Evolutionary conservation across 352 stramenopile species (phyloP), one percentile per base, ranked within the genome.

Genomic region (Pythium phragmiticola): DNA sequence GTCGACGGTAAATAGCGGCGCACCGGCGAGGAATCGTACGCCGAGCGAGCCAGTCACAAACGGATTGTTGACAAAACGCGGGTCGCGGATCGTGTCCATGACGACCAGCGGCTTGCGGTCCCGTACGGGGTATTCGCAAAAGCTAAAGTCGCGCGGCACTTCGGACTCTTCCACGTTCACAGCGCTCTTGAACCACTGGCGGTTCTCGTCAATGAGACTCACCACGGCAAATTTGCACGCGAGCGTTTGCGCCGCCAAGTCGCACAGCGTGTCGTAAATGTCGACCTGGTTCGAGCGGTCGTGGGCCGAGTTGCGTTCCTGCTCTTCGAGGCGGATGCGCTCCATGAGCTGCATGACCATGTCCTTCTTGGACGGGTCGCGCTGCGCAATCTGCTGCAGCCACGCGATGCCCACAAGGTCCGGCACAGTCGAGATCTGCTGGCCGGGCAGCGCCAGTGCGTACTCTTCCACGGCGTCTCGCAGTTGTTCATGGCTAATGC

Each of bases 111-210:
- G 82, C 61, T 73, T 69, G 57, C 87, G 77, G 30, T 90, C 80
- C 17, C 80, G 78, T 45, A 94, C 85, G 0, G 85, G 81, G 59
- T 91, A 90, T 55, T 91, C 82, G 57, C 85, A 94, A 62, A 94
- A 94, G 57, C 79, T 91, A 47, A 94, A 92, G 61, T 91, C 82
- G n/a, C 85, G 82, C 26, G 82, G 82, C 66, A 94, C 82, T 36
- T 94, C 81, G 0, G 79, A 80, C 65, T 94, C 82, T 37, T 80
- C 66, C 23, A 94, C 81, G 55, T 90, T 88, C 30, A 92, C 77
- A 21, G 87, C 76, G 57, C 84, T 96, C 74, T 97, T 95, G 73
- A 98, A 98, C 92, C 94, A 98, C 75, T 98, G 92, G 19, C 94
- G 84, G 54, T 97, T 94, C 59, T 97, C 79, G 77, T 98, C 95